Evolutionary conservation across 1,139 yeast genomes (phyloP), one percentile per base, ranked within the genome.

Genomic region (Kurtzmaniella natalensis): DNA sequence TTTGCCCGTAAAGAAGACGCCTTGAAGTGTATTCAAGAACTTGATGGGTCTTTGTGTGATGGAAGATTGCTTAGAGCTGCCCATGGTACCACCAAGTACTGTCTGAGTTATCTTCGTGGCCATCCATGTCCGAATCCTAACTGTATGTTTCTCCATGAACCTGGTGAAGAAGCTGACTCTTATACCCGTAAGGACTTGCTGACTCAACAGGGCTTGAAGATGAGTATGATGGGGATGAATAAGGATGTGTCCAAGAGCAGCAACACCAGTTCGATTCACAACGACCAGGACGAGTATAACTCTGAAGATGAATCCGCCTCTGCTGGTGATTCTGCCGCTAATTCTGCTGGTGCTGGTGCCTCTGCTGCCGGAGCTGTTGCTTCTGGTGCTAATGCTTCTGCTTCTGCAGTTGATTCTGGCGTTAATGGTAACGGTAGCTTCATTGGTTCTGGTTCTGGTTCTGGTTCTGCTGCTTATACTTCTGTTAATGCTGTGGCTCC

Each of bases 141-240:
- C 55, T 94, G 99, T 71, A 94, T 94, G 98, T 94, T 92, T 53
- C 71, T 94, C 50, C 99, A 94, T 57, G 98, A 94, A 59, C 98
- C 98, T 3, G 98, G 99, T 40, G 99, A 94, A 64, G 98, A 94
- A 57, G 97, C 97, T 1, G 98, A 94, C 51, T 82, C 95, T 6
- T 92, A 87, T 59, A 86, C 96, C 22, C 80, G 96, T 59, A 94
- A 89, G 55, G 96, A 89, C 54, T 71, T 88, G 53, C 81, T 89
- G 10, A 84, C 94, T 11, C 84, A 85, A 53, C 88, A 84, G 50
- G 79, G 80, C 45, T 70, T 76, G 43, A 76, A 74, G 55, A 76
- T 76, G 76, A 72, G 75, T 28, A 66, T 62, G 68, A 59, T 64
- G 55, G 67, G 62, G 16, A 50, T 55, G 52, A 41, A 36, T 14